Conservation (phyloP, 1,284 basidiomycete species). For the Apiotrichum brassicae region DNA sequence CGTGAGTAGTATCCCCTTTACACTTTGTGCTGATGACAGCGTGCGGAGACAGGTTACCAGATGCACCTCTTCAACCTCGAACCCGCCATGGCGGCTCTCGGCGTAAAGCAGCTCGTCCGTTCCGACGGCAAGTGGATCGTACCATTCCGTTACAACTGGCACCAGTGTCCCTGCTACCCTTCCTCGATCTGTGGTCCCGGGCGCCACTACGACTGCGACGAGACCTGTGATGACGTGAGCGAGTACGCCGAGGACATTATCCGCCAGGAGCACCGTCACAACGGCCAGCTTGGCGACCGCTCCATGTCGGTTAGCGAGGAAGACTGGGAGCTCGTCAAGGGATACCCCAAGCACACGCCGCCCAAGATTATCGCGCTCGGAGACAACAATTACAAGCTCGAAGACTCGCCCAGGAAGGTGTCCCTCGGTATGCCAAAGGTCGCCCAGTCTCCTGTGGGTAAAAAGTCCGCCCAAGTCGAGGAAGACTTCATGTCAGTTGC, state of each 20-base stretch:
- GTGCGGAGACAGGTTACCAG: background rate
- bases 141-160: constrained; percentile 2
- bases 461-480: too few relatives aligned
- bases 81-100: background rate
- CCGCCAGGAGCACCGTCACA: too few relatives aligned
- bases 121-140: constrained; percentile 8
- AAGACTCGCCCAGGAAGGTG: too few relatives aligned
- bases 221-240: background rate
- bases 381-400: too few relatives aligned
- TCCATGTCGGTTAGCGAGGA: too few relatives aligned
- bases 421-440: too few relatives aligned
- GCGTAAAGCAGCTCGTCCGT: background rate
- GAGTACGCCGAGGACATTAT: background rate
- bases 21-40: background rate
- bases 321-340: too few relatives aligned
- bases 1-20: background rate
- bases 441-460: too few relatives aligned
- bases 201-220: background rate
- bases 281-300: too few relatives aligned
- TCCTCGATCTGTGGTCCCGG: background rate
- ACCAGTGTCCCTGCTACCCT: constrained; percentile 4
- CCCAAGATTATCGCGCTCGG: too few relatives aligned
- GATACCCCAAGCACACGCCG: too few relatives aligned
- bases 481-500: too few relatives aligned
- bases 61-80: background rate